Evolutionary conservation across 441 rosid species (phyloP).

Genomic region (Melianthus villosus): DNA sequence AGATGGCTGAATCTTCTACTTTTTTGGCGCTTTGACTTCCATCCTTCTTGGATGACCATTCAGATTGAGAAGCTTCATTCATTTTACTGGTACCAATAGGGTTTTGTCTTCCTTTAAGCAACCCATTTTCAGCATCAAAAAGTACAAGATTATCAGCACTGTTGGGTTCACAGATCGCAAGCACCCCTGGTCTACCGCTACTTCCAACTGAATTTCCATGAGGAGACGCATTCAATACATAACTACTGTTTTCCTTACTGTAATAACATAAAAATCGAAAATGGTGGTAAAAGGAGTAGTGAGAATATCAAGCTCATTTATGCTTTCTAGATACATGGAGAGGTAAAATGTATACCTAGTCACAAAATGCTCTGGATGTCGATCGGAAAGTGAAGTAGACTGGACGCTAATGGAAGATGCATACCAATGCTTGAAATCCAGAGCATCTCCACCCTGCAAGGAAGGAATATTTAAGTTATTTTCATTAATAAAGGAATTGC

Average conservation of each 20-base stretch:
- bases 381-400: slow-evolving; percentile 81
- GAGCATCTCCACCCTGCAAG: slow-evolving; percentile 92
- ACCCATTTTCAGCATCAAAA: slow-evolving; percentile 68
- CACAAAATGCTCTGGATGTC: slow-evolving; percentile 65
- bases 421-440: slow-evolving; percentile 79
- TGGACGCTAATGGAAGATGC: slow-evolving; percentile 74
- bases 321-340: slow-evolving; percentile 2
- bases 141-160: slow-evolving; percentile 74
- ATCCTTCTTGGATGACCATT: slow-evolving; percentile 48
- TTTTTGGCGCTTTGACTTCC: slow-evolving; percentile 59
- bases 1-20: slow-evolving; percentile 88
- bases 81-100: slow-evolving; percentile 33
- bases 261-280: slow-evolving; percentile 9
- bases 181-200: slow-evolving; percentile 77
- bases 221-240: slow-evolving; percentile 80
- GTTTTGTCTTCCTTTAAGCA: slow-evolving; percentile 40
- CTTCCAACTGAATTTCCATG: slow-evolving; percentile 93
- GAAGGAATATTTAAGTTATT: slow-evolving; percentile 10
- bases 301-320: slow-evolving; percentile 13
- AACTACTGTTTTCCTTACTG: slow-evolving; percentile 97
- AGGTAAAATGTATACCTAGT: slow-evolving; percentile 48
- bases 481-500: slow-evolving; percentile 1
- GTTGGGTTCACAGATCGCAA: slow-evolving; percentile 62
- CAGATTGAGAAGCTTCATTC: slow-evolving; percentile 37
- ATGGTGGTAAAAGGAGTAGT: too few relatives aligned